These are phyloP conservation scores for Berberis thunbergii DNA, from an alignment of 164 flowering plant genomes.

Conservation along the genomic window DNA sequence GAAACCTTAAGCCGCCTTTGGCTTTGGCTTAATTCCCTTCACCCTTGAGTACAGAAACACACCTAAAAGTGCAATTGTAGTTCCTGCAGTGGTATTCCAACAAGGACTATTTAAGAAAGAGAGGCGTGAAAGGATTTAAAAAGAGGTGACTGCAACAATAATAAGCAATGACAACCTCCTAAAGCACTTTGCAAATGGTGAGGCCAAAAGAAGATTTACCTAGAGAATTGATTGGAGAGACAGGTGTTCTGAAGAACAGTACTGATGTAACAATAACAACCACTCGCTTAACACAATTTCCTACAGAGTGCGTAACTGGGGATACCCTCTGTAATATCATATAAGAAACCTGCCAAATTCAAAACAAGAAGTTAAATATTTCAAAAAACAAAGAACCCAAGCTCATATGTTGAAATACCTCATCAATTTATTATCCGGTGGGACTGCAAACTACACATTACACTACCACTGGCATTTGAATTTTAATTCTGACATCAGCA, in stretches of 20 bases:
- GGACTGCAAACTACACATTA: no score
- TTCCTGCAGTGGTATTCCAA: conserved; percentile 42
- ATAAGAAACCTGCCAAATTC: conserved; percentile 72
- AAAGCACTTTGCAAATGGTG: conserved; percentile 17
- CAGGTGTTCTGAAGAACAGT: conserved; percentile 82
- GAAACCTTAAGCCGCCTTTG: conserved; percentile 26
- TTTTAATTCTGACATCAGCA: no score
- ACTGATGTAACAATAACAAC: conserved; percentile 88
- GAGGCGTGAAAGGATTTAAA: background rate
- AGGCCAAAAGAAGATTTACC: conserved; percentile 35
- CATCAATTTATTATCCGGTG: no score
- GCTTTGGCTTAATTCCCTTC: conserved; percentile 74
- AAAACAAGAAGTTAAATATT: background rate
- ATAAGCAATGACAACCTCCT: background rate
- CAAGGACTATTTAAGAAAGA: background rate
- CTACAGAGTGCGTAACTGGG: conserved; percentile 96
- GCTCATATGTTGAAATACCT: no score
- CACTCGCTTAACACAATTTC: conserved; percentile 95
- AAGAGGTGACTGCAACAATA: background rate
- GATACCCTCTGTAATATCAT: conserved; percentile 91
- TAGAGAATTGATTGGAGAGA: conserved; percentile 45
- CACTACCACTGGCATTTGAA: no score
- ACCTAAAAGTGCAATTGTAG: conserved; percentile 87
- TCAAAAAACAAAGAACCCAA: background rate
- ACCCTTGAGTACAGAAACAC: conserved; percentile 89